Base-by-base conservation (phyloP, 164 flowering plant genomes). In the Pachysandra terminalis region DNA sequence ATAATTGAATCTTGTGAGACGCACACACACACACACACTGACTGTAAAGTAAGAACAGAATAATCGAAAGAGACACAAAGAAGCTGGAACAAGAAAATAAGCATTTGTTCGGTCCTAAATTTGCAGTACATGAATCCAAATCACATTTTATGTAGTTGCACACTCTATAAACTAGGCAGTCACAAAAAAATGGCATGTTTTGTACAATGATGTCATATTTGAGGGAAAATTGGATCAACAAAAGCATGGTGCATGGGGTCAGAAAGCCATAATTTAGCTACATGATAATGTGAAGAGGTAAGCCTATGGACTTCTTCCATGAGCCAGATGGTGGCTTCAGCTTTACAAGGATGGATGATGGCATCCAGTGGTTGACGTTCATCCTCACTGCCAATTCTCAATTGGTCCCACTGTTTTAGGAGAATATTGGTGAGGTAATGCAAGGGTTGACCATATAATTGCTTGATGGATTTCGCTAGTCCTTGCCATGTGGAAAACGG, bases 301-400 rank as follows among this genome's bases (percentile, higher is more conserved):
- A 22, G 72, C 40, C 98, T 77, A 71, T 90, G 93, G 35, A 85
- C 80, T 81, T 95, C 96, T 80, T 91, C 97, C 28, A 86, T 76
- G 48, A 89, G 81, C 98, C 98, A 95, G 68, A 95, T 76, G 65
- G 69, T 83, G 22, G 87, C 85, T 79, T 91, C 93, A n/a, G 96
- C 98, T 81, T 87, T 90, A 59, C 70, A 55, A 28, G 97, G 96
- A 76, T 89, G 91, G 56, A 95, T 79, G 13, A 86, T 69, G 37
- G 77, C 40, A 71, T 92, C 92, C 71, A 90, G 66, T 13, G 87
- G 86, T 67, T 25, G 62, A 41, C 82, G 49, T 67, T 90, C 90
- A 71, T 85, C 80, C 35, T 78, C 79, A 24, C 82, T 58, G 24
- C 84, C 93, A 22, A 84, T 63, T 70, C 96, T 84, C 55, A 61